Base-by-base conservation (phyloP, 2,329 filamentous ascomycete genomes). In the Apiospora koreana region DNA sequence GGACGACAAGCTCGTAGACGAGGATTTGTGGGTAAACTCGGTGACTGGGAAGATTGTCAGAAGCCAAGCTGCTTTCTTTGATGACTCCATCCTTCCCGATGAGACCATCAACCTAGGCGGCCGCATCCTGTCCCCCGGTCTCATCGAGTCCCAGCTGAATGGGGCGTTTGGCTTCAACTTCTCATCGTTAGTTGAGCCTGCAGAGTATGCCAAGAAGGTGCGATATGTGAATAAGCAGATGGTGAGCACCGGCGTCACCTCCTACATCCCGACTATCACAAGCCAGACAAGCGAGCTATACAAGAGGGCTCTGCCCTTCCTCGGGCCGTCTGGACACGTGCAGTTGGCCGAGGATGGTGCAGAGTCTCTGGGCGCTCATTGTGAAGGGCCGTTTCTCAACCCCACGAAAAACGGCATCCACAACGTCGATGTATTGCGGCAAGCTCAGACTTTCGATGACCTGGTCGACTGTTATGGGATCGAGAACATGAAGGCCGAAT, bases 131-230 rank as follows among this genome's bases (percentile, higher is more conserved):
- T 90, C 93, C 0, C 94, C 95, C 0, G 95, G 95, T 35, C 87
- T 98, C 78, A 96, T 98, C 75, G 95, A 98, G 74, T 92, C 92
- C 68, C 95, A 98, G 81, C 90, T 98, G 75, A 98, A 98, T 77
- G 95, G 95, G 65, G 94, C 93, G 12, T 95, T 94, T 77, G 94
- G 94, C 70, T 97, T 97, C 85, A 95, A 97, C 83, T 97, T 97
- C 80, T 96, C 94, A 3, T 89, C 90, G 1, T 85, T 94, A 12
- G 89, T 93, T n/a, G 86, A 91, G 21, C 76, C 89, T 88, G 81
- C 82, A 85, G 41, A 85, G 68, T 97, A 97, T 76, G 88, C 88
- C 70, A 92, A 93, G 79, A 90, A 89, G n/a, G 83, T 97, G 67
- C 86, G 85, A 73, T 85, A 89, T 70, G 86, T 95, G 72, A 96